Evolutionary conservation across 352 stramenopile species (phyloP).

Genomic region (Globisporangium cylindrosporum): DNA sequence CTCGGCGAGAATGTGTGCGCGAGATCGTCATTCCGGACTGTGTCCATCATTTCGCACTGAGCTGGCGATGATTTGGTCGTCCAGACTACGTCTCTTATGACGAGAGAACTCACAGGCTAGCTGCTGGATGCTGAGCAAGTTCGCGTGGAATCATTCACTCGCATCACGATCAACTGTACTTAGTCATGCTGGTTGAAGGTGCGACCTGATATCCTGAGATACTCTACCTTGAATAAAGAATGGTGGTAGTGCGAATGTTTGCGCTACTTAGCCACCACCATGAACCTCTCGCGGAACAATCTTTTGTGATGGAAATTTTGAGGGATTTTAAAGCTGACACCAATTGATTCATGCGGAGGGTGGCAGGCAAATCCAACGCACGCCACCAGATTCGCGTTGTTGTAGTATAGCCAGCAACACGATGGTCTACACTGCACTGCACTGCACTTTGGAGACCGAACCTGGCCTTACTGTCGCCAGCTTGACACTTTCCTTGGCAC

Average conservation of each 20-base stretch:
- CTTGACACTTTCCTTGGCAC: too few species aligned
- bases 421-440: too few species aligned
- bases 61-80: neutral
- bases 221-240: neutral
- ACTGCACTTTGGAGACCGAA: neutral
- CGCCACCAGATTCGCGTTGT: neutral
- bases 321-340: neutral
- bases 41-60: neutral
- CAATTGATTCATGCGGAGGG: neutral
- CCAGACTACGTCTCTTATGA: neutral
- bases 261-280: neutral
- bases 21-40: neutral
- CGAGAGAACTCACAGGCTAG: neutral
- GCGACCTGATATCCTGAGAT: neutral
- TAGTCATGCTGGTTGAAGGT: too few species aligned
- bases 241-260: neutral
- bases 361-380: neutral
- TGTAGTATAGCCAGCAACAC: neutral
- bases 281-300: neutral
- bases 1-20: neutral
- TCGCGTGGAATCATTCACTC: too few species aligned
- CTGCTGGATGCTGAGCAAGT: neutral
- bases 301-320: neutral
- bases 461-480: neutral
- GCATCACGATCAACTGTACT: too few species aligned